Conservation (phyloP, 257 asterid genomes). For the Lycium barbarum region DNA sequence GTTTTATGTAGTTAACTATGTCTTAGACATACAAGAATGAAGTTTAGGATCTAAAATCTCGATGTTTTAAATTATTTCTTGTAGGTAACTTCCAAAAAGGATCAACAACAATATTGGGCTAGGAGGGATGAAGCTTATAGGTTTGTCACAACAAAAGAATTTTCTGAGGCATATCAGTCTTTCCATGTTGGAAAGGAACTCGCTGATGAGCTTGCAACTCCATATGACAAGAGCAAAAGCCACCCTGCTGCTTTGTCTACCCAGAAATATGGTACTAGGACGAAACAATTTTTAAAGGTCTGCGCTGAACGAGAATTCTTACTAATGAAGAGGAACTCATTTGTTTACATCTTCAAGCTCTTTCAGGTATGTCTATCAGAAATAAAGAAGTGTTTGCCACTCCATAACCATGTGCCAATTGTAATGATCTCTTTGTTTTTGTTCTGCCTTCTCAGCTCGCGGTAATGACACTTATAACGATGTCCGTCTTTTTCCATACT, state of each 20-base stretch:
- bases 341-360: constrained; percentile 56
- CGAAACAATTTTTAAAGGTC: constrained; percentile 59
- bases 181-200: constrained; percentile 53
- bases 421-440: neutral
- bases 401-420: neutral
- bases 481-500: constrained; percentile 58
- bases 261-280: constrained; percentile 54
- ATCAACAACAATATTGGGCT: constrained; percentile 24
- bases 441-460: constrained; percentile 46
- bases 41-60: neutral
- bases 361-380: constrained; percentile 44
- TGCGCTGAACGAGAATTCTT: constrained; percentile 58
- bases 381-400: neutral
- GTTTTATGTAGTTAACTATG: neutral
- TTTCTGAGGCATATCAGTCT: constrained; percentile 43
- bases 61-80: neutral
- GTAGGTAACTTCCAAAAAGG: constrained; percentile 44
- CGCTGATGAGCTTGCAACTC: constrained; percentile 51
- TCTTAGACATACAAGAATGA: neutral
- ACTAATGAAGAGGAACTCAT: constrained; percentile 66
- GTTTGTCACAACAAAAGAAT: constrained; percentile 36
- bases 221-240: constrained; percentile 61
- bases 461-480: constrained; percentile 41
- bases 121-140: constrained; percentile 35
- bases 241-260: constrained; percentile 68